These are phyloP conservation scores for Favolaschia claudopus DNA, from an alignment of 768 basidiomycete species.

Conservation along the genomic window DNA sequence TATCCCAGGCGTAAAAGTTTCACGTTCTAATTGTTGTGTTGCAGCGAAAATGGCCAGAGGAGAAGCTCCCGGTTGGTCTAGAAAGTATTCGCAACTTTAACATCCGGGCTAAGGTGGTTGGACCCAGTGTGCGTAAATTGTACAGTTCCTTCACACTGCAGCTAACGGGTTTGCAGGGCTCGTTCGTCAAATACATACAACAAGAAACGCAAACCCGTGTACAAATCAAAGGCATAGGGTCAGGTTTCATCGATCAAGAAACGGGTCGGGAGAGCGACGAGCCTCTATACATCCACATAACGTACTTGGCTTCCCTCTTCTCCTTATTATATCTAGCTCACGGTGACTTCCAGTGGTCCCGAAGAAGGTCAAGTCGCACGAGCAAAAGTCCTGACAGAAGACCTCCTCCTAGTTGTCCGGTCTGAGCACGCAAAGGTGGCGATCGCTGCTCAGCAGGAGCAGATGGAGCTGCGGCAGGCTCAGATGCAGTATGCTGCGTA, in stretches of 20 bases:
- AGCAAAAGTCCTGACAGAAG: constrained; percentile 88
- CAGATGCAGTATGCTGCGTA: constrained; percentile 84
- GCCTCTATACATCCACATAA: constrained; percentile 84
- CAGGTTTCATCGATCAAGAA: constrained; percentile 93
- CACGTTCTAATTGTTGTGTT: background rate
- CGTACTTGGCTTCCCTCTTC: constrained; percentile 55
- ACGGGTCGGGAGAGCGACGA: constrained; percentile 83
- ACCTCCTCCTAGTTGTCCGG: constrained; percentile 87
- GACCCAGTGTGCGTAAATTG: constrained; percentile 73
- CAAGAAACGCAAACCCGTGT: constrained; percentile 95
- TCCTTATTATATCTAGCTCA: constrained; percentile 21
- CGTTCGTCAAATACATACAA: constrained; percentile 99
- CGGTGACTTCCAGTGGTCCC: constrained; percentile 62
- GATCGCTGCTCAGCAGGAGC: constrained; percentile 69
- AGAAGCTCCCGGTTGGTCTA: constrained; percentile 88
- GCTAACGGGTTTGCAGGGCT: constrained; percentile 60
- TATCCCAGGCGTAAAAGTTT: background rate
- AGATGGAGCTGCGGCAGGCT: constrained; percentile 87
- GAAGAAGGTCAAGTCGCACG: constrained; percentile 87
- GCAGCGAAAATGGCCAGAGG: constrained; percentile 97
- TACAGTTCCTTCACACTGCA: too few species aligned
- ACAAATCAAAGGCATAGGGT: constrained; percentile 95
- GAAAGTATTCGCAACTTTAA: constrained; percentile 97
- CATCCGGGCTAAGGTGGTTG: constrained; percentile 96
- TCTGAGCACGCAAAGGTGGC: constrained; percentile 88